Percentiles rank a stretch among this genome's conserved stretches.
These are phyloP conservation scores for Phytophthora chlamydospora DNA, from an alignment of 352 stramenopile species.

Conservation along the genomic window DNA sequence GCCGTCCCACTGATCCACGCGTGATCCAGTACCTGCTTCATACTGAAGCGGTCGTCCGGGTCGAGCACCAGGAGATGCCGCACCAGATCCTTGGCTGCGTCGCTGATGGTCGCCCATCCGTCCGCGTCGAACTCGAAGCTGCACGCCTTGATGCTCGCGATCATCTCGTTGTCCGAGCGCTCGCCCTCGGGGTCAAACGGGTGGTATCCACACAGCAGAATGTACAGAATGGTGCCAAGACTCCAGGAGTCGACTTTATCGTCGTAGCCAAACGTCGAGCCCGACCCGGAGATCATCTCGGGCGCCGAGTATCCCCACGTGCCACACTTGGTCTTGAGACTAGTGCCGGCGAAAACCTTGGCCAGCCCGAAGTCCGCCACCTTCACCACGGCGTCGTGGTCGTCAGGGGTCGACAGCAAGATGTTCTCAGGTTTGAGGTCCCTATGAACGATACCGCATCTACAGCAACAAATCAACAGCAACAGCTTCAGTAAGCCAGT, in stretches of 20 bases:
- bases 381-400: conserved; percentile 69
- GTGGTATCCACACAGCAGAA: conserved; percentile 86
- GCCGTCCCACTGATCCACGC: conserved; percentile 60
- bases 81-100: conserved; percentile 75
- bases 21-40: conserved; percentile 72
- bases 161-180: conserved; percentile 83
- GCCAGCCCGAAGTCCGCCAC: conserved; percentile 88
- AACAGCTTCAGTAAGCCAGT: not conserved
- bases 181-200: conserved; percentile 83
- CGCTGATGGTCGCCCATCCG: conserved; percentile 68
- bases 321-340: conserved; percentile 82
- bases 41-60: conserved; percentile 64
- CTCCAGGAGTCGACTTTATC: conserved; percentile 89
- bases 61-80: conserved; percentile 79
- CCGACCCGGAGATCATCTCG: conserved; percentile 86
- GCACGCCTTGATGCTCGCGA: conserved; percentile 79
- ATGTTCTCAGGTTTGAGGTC: conserved; percentile 90
- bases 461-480: conserved; percentile 22
- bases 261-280: conserved; percentile 75
- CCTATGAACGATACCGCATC: conserved; percentile 79
- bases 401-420: conserved; percentile 66
- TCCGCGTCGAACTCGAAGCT: conserved; percentile 79
- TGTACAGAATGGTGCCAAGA: conserved; percentile 88
- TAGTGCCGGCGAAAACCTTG: conserved; percentile 76
- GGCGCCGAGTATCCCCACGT: conserved; percentile 85